Conservation (phyloP, 1,139 yeast genomes). For the Hyphopichia pseudoburtonii region DNA sequence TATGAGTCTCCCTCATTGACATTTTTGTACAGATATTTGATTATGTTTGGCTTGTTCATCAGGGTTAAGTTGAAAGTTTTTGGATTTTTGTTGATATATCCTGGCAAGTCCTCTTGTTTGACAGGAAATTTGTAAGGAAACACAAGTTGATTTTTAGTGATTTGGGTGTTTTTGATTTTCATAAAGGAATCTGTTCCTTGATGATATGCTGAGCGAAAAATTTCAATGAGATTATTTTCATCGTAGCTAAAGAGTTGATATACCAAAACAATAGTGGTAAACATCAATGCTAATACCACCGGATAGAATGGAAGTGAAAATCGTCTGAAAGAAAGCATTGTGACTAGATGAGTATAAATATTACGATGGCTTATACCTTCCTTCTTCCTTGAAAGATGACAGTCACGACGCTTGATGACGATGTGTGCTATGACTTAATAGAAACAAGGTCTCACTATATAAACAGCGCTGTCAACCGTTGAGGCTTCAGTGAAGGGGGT, state of each 20-base stretch:
- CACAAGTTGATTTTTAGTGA: conserved; percentile 18
- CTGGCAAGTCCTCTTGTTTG: conserved; percentile 12
- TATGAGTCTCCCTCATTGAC: not conserved
- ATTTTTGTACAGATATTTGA: conserved; percentile 7
- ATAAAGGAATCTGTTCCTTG: conserved; percentile 10
- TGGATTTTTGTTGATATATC: conserved; percentile 10
- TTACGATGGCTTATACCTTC: too few relatives aligned
- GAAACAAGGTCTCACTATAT: too few relatives aligned
- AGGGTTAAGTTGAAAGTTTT: conserved; percentile 11
- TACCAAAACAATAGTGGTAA: conserved; percentile 3
- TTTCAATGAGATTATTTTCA: conserved; percentile 6
- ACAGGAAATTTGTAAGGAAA: conserved; percentile 19
- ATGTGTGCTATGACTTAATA: too few relatives aligned
- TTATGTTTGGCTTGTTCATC: conserved; percentile 12
- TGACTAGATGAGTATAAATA: too few relatives aligned
- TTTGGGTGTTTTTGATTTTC: conserved; percentile 9
- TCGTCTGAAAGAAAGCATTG: not conserved
- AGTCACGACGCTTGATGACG: too few relatives aligned
- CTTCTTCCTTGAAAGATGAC: too few relatives aligned
- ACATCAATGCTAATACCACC: conserved; percentile 1
- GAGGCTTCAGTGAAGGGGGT: too few relatives aligned
- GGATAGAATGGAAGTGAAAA: not conserved
- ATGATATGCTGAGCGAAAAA: conserved; percentile 13
- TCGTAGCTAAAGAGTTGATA: conserved; percentile 7
- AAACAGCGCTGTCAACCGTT: too few relatives aligned